A percentile compares a stretch with the other conserved stretches of the same genome.
Conservation (phyloP, 2,329 filamentous ascomycete species). For the Ophiosphaerella korrae region DNA sequence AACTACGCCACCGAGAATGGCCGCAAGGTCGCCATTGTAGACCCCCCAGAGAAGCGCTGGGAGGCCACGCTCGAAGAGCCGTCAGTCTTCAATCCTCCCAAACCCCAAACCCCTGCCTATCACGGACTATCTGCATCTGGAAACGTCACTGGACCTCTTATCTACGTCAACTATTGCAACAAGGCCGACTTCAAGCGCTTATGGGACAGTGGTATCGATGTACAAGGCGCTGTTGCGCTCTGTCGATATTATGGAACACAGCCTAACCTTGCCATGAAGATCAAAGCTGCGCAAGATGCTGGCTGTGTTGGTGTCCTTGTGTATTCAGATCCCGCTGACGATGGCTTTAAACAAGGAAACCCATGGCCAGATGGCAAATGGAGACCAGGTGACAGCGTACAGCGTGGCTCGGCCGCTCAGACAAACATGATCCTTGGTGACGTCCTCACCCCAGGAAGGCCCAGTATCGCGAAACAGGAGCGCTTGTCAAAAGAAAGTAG, state of each 20-base stretch:
- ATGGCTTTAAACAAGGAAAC: slow-evolving; percentile 76
- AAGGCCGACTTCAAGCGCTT: slow-evolving; percentile 80
- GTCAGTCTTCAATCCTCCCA: slow-evolving; percentile 64
- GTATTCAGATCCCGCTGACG: slow-evolving; percentile 87
- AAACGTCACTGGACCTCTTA: slow-evolving; percentile 80
- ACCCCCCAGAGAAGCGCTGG: slow-evolving; percentile 72
- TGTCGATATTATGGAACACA: slow-evolving; percentile 81
- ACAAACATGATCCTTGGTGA: slow-evolving; percentile 87
- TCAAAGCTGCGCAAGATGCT: slow-evolving; percentile 86
- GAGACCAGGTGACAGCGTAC: slow-evolving; percentile 81
- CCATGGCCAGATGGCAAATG: slow-evolving; percentile 77
- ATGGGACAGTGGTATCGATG: slow-evolving; percentile 71
- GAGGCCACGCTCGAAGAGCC: slow-evolving; percentile 84
- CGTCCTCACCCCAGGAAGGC: slow-evolving; percentile 87
- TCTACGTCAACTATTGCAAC: slow-evolving; percentile 93
- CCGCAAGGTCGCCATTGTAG: slow-evolving; percentile 79
- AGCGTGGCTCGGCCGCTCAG: slow-evolving; percentile 79
- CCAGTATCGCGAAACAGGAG: slow-evolving; percentile 69
- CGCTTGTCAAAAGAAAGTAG: slow-evolving; percentile 73
- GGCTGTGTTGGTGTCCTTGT: slow-evolving; percentile 88
- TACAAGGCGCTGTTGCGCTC: slow-evolving; percentile 80
- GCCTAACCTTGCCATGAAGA: slow-evolving; percentile 75
- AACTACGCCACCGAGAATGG: slow-evolving; percentile 85
- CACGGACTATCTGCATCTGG: slow-evolving; percentile 89
- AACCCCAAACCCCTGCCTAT: slow-evolving; percentile 73